Evolutionary conservation across 2,329 filamentous ascomycete species (phyloP), one percentile per base, ranked within the genome.

Genomic region (Fusarium poae): DNA sequence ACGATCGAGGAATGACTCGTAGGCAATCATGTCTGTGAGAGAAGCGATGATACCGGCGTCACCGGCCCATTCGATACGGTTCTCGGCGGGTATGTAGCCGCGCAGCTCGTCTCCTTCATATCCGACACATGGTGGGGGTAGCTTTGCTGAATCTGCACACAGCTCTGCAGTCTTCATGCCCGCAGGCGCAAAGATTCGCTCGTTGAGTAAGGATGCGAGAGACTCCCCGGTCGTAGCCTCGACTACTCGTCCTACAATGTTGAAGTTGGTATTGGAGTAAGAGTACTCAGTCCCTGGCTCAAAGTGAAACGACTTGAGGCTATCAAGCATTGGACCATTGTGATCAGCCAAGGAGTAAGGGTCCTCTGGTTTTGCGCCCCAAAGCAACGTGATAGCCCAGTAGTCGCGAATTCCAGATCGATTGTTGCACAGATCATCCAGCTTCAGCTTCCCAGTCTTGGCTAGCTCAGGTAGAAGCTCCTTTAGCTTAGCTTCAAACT

Each of bases 191-290:
- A 68, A 68, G 15, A 68, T 68, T 1, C 65, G 45, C 32, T 68
- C 49, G 3, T 58, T 46, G 3, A 68, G 60, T 16, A 68, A 15
- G 5, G 51, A 53, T 15, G 42, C 51, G 5, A 68, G 61, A 1
- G 65, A 61, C 21, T 68, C 53, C 9, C 45, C 53, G 3, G 60
- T 68, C 1, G 51, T 58, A 15, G 55, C 56, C 6, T 68, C 65
- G 11, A 68, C 18, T 6, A 68, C 49, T 5, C 65, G 59, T 3
- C 53, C 65, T 25, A 68, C 42, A 2, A 68, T 65, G 25, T 68
- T 68, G 40, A 55, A 68, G n/a, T 68, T 68, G 23, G 65, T 68
- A 21, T 68, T 68, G 12, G 49, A 65, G 49, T 68, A 68, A 30
- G 65, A 68, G 32, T 65, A 68, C 49, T 68, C 65, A 11, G n/a